Evolutionary conservation across 495 filamentous ascomycete genomes (phyloP).

Genomic region (Penicillium ucsense): DNA sequence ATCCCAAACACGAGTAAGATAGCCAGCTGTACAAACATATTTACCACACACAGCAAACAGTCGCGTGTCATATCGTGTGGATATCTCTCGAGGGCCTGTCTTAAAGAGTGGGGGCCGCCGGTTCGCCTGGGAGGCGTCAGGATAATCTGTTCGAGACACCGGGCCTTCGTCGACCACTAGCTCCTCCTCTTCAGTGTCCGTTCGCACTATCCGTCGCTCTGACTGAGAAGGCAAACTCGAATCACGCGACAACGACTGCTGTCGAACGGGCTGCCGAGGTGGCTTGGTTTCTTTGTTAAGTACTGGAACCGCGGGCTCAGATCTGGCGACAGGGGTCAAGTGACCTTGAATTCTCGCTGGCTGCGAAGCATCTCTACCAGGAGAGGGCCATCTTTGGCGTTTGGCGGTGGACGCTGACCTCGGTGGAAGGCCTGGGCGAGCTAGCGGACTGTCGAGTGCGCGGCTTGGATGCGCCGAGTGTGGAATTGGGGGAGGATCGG

Average conservation of each 20-base stretch:
- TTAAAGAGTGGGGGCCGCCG: constrained; percentile 68
- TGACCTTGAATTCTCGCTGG: constrained; percentile 8
- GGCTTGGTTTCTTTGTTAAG: constrained; percentile 6
- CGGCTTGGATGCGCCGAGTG: constrained; percentile 16
- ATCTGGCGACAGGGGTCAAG: constrained; percentile 10
- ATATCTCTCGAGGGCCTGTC: constrained; percentile 61
- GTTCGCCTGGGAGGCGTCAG: constrained; percentile 77
- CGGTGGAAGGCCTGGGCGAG: constrained; percentile 52
- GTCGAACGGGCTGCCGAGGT: constrained; percentile 14
- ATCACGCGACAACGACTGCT: constrained; percentile 26
- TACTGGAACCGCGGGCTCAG: constrained; percentile 7
- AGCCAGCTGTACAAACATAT: constrained; percentile 75
- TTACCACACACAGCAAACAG: constrained; percentile 81
- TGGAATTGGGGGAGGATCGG: constrained; percentile 16
- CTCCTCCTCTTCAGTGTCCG: constrained; percentile 26
- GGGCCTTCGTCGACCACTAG: constrained; percentile 18
- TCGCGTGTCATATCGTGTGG: constrained; percentile 74
- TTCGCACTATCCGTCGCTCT: constrained; percentile 15
- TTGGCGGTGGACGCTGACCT: constrained; percentile 24
- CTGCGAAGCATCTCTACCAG: constrained; percentile 19
- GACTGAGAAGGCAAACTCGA: constrained; percentile 9
- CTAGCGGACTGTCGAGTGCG: constrained; percentile 32
- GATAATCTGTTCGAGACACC: constrained; percentile 49
- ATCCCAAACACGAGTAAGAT: constrained; percentile 80
- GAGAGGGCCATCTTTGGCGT: constrained; percentile 19